Evolutionary conservation across 2,329 filamentous ascomycete genomes (phyloP), one percentile per base, ranked within the genome.

Genomic region (Colletotrichum echinochloae): DNA sequence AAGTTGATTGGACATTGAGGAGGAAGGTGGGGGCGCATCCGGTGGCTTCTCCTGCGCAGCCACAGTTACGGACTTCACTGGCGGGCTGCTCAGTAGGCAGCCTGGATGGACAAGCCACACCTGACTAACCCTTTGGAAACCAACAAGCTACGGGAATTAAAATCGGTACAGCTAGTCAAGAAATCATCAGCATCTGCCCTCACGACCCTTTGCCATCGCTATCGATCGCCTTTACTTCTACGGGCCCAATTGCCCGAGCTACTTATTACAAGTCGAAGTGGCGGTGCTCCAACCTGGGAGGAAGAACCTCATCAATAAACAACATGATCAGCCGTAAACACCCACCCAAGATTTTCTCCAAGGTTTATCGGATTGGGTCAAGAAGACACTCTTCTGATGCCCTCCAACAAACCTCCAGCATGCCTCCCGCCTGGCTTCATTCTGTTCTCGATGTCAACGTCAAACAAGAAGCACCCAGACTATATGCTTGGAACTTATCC

Each of bases 401-500:
- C 20, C 28, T 35, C 18, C 59, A 52, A 39, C 64, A 57, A 39
- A 26, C 46, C n/a, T 26, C 35, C 26, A 65, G 26, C n/a, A 70
- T 65, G 69, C 5, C 35, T 37, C 52, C 68, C 12, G 28, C 30
- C n/a, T 83, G 81, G 81, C 78, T 83, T 14, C 70, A 74, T 35
- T 60, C 75, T 12, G 60, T 80, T n/a, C 70, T 81, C 28, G 65
- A 69, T 30, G 75, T 79, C 57, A 54, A 52, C 2, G 60, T 46
- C 5, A 74, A 76, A 6, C 28, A 26, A 41, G 48, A 16, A 12
- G 74, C 80, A 0, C 79, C 79, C 12, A 81, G 73, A n/a, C 73
- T 83, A 3, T 83, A 79, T 64, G 78, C 81, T 18, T 83, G 81
- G 81, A 74, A 74, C 5, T 64, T 74, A 1, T 75, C 75, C 46